These are phyloP conservation scores for Sungouiozyma ichnusensis DNA, from an alignment of 805 yeast species.

Conservation along the genomic window DNA sequence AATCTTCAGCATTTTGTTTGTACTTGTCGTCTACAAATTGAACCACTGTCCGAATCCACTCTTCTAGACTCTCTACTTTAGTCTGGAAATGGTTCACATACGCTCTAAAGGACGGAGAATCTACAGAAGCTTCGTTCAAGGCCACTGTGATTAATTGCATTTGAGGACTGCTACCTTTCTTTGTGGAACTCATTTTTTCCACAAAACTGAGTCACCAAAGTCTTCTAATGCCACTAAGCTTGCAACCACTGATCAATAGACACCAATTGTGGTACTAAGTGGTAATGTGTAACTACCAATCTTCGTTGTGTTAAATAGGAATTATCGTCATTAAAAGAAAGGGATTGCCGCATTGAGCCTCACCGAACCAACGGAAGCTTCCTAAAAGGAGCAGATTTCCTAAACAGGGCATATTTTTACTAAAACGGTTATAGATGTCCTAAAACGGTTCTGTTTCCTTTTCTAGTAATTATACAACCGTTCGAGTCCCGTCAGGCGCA, in stretches of 20 bases:
- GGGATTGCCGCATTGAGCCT: background rate
- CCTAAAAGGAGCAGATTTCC: too few relatives aligned
- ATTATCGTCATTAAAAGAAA: slow-evolving; percentile 3
- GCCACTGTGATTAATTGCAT: slow-evolving; percentile 10
- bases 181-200: background rate
- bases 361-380: too few relatives aligned
- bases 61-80: slow-evolving; percentile 50
- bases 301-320: slow-evolving; percentile 3
- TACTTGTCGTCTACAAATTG: slow-evolving; percentile 35
- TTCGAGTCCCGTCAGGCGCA: too few relatives aligned
- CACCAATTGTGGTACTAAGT: too few relatives aligned
- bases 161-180: background rate
- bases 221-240: too few relatives aligned
- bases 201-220: too few relatives aligned
- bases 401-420: too few relatives aligned
- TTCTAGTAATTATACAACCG: too few relatives aligned
- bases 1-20: slow-evolving; percentile 34
- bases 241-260: too few relatives aligned
- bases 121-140: slow-evolving; percentile 13
- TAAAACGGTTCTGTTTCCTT: too few relatives aligned
- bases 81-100: slow-evolving; percentile 48
- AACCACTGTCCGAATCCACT: slow-evolving; percentile 48
- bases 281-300: too few relatives aligned
- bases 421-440: too few relatives aligned
- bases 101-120: slow-evolving; percentile 82